A percentile compares a stretch with the other conserved stretches of the same genome.
phyloP scores from a whole-genome alignment of 2,329 filamentous ascomycete species.

The Calonectria crousiana region DNA sequence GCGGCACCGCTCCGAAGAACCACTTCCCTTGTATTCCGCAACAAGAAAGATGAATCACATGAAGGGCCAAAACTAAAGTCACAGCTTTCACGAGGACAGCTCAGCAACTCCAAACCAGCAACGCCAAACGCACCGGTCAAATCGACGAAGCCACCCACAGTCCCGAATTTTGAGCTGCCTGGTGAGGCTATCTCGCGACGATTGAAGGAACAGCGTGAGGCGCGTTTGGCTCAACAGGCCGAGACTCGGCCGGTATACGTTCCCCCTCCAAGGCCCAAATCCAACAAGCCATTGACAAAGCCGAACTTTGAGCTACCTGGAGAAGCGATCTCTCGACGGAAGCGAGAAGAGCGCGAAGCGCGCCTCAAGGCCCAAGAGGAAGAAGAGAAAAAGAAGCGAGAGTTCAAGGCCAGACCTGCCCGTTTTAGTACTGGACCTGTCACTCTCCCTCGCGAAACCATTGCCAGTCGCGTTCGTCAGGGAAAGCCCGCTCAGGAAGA shows the following conservation, averaged over 20 bases:
- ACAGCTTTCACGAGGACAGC: conserved; percentile 35
- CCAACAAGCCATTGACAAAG: conserved; percentile 63
- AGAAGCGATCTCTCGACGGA: conserved; percentile 68
- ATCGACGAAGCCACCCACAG: conserved; percentile 66
- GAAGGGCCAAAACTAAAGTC: conserved; percentile 30
- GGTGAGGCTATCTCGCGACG: conserved; percentile 71
- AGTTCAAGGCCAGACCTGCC: conserved; percentile 73
- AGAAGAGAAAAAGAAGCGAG: conserved; percentile 69
- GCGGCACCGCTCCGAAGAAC: conserved; percentile 57
- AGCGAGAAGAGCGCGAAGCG: conserved; percentile 68
- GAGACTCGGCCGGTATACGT: conserved; percentile 50
- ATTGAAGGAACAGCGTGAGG: conserved; percentile 70
- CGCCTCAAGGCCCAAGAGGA: conserved; percentile 69
- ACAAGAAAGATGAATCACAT: conserved; percentile 38
- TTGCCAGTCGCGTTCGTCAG: conserved; percentile 68
- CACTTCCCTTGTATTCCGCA: conserved; percentile 54
- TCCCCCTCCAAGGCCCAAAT: conserved; percentile 61
- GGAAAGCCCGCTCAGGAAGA: conserved; percentile 52
- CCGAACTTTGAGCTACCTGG: conserved; percentile 73
- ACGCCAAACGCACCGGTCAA: conserved; percentile 60
- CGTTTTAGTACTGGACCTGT: conserved; percentile 57
- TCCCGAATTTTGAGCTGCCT: conserved; percentile 71
- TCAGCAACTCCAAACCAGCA: conserved; percentile 28
- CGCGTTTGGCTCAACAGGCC: conserved; percentile 57
- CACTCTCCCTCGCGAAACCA: conserved; percentile 66